These are phyloP conservation scores for Cercospora janseana DNA, from an alignment of 2,329 filamentous ascomycete genomes.

Conservation along the genomic window DNA sequence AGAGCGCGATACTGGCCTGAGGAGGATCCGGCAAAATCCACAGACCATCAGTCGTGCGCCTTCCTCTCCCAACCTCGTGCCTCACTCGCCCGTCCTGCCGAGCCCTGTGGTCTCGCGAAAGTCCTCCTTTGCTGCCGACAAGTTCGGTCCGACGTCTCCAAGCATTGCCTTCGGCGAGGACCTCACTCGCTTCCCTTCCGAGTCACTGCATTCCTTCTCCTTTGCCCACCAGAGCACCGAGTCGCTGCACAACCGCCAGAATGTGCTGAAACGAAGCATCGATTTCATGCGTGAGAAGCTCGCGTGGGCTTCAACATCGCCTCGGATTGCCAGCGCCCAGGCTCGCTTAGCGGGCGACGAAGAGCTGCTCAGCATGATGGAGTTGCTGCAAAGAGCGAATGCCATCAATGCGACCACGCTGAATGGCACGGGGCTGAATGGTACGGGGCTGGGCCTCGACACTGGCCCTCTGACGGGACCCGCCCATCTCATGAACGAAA, in stretches of 20 bases:
- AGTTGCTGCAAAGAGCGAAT: slow-evolving; percentile 78
- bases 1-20: slow-evolving; percentile 60
- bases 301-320: slow-evolving; percentile 73
- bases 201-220: slow-evolving; percentile 96
- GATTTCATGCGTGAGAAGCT: slow-evolving; percentile 95
- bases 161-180: slow-evolving; percentile 75
- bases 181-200: slow-evolving; percentile 85
- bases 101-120: slow-evolving; percentile 62
- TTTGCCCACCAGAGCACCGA: slow-evolving; percentile 89
- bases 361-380: slow-evolving; percentile 87
- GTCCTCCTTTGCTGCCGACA: slow-evolving; percentile 49
- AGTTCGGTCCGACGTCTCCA: slow-evolving; percentile 68
- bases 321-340: slow-evolving; percentile 77
- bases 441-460: slow-evolving; percentile 47
- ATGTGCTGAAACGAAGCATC: slow-evolving; percentile 86
- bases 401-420: slow-evolving; percentile 68
- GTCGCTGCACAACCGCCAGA: slow-evolving; percentile 84
- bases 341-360: slow-evolving; percentile 78
- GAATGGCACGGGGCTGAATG: slow-evolving; percentile 51
- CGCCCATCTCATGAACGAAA: slow-evolving; percentile 67
- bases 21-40: slow-evolving; percentile 76
- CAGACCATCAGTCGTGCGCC: slow-evolving; percentile 60
- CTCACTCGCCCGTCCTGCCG: slow-evolving; percentile 65
- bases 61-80: slow-evolving; percentile 67
- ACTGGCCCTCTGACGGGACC: slow-evolving; percentile 76